A percentile compares a stretch with the other conserved stretches of the same genome.
These are phyloP conservation scores for Lizonia empirigonia DNA, from an alignment of 2,329 filamentous ascomycete genomes.

Conservation along the genomic window DNA sequence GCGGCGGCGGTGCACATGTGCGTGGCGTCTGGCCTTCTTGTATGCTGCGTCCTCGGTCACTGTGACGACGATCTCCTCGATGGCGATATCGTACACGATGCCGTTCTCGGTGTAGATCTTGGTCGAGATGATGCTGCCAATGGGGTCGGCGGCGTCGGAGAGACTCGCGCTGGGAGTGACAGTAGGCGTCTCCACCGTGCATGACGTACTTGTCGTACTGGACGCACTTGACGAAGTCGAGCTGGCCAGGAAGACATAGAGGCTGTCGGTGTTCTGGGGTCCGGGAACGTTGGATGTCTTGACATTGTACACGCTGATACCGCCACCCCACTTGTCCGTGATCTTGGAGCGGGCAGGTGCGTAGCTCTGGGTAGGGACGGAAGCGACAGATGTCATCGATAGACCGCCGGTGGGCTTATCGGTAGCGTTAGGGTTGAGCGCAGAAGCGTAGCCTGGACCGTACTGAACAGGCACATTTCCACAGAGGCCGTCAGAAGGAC, in stretches of 20 bases:
- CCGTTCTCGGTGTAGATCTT: constrained; percentile 51
- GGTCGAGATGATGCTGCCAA: constrained; percentile 45
- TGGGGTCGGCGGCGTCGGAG: constrained; percentile 8
- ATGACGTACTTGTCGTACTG: constrained; percentile 18
- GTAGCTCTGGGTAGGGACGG: constrained; percentile 45
- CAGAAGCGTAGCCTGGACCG: constrained; percentile 51
- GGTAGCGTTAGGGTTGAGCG: constrained; percentile 27
- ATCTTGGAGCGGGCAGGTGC: constrained; percentile 35
- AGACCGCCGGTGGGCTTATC: constrained; percentile 28
- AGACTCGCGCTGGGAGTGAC: constrained; percentile 32
- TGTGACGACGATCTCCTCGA: constrained; percentile 52
- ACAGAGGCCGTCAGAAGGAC: constrained; percentile 66
- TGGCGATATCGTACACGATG: constrained; percentile 52
- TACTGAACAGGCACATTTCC: constrained; percentile 63
- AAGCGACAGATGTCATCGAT: constrained; percentile 23
- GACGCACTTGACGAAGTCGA: constrained; percentile 17
- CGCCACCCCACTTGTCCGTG: constrained; percentile 42
- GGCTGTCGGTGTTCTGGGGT: constrained; percentile 13
- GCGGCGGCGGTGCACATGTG: constrained; percentile 29
- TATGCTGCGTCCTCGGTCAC: constrained; percentile 46
- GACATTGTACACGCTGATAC: constrained; percentile 42
- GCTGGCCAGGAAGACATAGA: constrained; percentile 13
- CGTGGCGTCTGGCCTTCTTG: constrained; percentile 33
- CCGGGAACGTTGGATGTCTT: constrained; percentile 7
- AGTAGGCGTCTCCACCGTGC: constrained; percentile 24